Conservation (phyloP, 225 moss, liverwort and hornwort species). For the Polytrichum commune region DNA sequence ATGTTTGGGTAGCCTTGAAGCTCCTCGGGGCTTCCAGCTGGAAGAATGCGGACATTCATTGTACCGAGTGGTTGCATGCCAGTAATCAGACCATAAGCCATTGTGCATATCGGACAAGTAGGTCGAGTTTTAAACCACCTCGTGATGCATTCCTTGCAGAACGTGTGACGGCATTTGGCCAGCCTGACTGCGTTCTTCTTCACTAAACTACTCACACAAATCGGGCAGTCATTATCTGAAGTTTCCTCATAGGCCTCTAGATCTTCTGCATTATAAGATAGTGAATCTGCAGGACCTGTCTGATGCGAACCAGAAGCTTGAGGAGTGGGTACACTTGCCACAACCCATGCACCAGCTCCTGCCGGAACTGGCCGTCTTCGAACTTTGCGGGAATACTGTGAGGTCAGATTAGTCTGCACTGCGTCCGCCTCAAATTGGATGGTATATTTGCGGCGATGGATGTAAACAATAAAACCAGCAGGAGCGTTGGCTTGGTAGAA, state of each 20-base stretch:
- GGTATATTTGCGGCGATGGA: constrained; percentile 30
- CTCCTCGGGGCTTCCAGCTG: constrained; percentile 38
- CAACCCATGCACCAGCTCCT: background rate
- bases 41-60: constrained; percentile 44
- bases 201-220: constrained; percentile 46
- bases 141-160: constrained; percentile 49
- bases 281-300: constrained; percentile 29
- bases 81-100: constrained; percentile 52
- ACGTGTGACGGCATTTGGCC: constrained; percentile 47
- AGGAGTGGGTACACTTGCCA: constrained; percentile 18
- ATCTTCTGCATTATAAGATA: constrained; percentile 32
- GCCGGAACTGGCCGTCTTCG: constrained; percentile 26
- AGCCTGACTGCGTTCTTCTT: constrained; percentile 32
- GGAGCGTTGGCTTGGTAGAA: constrained; percentile 41
- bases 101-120: constrained; percentile 53
- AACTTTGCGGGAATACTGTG: constrained; percentile 51
- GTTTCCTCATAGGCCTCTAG: constrained; percentile 39
- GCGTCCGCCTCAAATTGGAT: constrained; percentile 60
- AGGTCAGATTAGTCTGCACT: constrained; percentile 35
- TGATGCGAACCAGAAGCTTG: constrained; percentile 15
- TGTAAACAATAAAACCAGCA: constrained; percentile 33
- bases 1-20: constrained; percentile 46
- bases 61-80: constrained; percentile 56
- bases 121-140: constrained; percentile 61
- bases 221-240: constrained; percentile 54